Evolutionary conservation across 1,139 yeast genomes (phyloP).

Genomic region (Nakaseomyces kungkrabaensis): DNA sequence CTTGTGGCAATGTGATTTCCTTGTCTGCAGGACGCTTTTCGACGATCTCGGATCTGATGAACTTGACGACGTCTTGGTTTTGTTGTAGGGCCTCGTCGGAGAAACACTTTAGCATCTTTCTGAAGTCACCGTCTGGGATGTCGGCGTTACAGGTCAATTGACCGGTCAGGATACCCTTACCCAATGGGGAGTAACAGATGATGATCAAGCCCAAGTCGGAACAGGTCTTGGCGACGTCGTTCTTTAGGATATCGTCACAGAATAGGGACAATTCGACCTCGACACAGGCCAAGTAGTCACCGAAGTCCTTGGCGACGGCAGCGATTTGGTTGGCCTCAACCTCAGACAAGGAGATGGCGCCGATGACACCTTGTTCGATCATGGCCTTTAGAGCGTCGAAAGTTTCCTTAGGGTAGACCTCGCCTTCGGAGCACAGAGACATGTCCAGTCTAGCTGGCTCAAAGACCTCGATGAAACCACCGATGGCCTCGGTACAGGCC

Average conservation of each 20-base stretch:
- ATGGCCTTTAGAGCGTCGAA: constrained; percentile 42
- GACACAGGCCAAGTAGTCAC: constrained; percentile 49
- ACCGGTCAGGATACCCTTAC: constrained; percentile 73
- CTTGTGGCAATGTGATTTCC: constrained; percentile 48
- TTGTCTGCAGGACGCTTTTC: constrained; percentile 35
- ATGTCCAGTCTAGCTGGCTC: constrained; percentile 63
- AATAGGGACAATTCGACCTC: constrained; percentile 70
- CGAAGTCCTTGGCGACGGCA: constrained; percentile 40
- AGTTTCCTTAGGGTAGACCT: constrained; percentile 32
- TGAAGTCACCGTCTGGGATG: constrained; percentile 46
- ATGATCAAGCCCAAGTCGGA: constrained; percentile 54
- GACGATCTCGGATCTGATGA: constrained; percentile 37
- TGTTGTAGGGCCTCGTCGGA: constrained; percentile 43
- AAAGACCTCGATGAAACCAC: constrained; percentile 45
- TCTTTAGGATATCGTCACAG: constrained; percentile 45
- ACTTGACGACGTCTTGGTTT: constrained; percentile 40
- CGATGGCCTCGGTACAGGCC: constrained; percentile 38
- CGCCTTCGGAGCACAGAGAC: constrained; percentile 27
- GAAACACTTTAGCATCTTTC: constrained; percentile 49
- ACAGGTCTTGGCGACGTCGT: constrained; percentile 50
- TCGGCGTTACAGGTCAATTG: constrained; percentile 36
- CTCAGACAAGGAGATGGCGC: constrained; percentile 65
- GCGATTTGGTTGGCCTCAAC: constrained; percentile 50
- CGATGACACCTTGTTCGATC: constrained; percentile 47
- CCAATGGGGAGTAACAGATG: constrained; percentile 72